Percentiles rank a stretch among this genome's conserved stretches.
Evolutionary conservation across 139 green algal species (phyloP).

Genomic region (Coelastrella sp.): DNA sequence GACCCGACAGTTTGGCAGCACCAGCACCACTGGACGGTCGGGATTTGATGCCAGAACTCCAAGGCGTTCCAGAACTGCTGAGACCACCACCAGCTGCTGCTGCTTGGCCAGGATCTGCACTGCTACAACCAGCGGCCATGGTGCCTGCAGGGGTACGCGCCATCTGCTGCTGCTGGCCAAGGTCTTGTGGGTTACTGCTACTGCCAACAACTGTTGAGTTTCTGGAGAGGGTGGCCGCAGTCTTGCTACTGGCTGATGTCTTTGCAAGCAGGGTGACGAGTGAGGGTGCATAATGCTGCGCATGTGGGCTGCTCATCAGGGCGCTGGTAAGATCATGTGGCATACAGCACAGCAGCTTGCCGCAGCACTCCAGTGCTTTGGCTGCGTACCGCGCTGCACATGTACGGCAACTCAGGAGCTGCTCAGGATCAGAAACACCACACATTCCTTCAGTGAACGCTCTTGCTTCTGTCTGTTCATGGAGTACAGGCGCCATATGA

Average conservation of each 20-base stretch:
- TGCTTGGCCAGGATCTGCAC: not conserved
- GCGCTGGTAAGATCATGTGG: not conserved
- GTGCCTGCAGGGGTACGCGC: not conserved
- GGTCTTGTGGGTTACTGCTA: not conserved
- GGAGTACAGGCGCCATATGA: too few relatives aligned
- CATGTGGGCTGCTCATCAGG: not conserved
- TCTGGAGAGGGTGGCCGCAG: not conserved
- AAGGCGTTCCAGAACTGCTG: not conserved
- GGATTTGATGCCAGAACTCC: not conserved
- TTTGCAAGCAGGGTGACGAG: slow-evolving; percentile 12
- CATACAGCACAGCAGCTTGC: slow-evolving; percentile 30
- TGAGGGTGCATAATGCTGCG: not conserved
- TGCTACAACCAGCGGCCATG: not conserved
- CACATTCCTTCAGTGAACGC: not conserved
- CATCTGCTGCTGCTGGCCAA: slow-evolving; percentile 5
- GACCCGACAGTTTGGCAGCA: not conserved
- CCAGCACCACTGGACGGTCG: not conserved
- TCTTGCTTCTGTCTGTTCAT: not conserved
- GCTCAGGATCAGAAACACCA: not conserved
- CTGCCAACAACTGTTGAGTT: not conserved
- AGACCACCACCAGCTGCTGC: not conserved
- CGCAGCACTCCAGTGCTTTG: slow-evolving; percentile 39
- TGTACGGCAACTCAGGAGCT: slow-evolving; percentile 29
- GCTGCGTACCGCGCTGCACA: slow-evolving; percentile 37
- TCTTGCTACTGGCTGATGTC: not conserved